Evolutionary conservation across 2,329 filamentous ascomycete genomes (phyloP), one percentile per base, ranked within the genome.

Genomic region (Hypoxylon sp.): DNA sequence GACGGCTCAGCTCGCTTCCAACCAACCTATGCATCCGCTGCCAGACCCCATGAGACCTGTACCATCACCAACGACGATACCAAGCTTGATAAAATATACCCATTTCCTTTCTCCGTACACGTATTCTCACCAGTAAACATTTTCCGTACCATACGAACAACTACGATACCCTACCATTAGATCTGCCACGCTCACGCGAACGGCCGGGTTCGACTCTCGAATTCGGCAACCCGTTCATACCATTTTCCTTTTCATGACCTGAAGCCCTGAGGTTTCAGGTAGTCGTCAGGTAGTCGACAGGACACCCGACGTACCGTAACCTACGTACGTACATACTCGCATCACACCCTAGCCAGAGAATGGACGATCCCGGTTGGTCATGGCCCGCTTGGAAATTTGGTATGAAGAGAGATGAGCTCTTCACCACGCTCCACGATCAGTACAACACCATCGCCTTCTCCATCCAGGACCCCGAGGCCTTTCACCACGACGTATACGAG

Each of bases 381-480:
- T 86, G 83, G 83, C 83, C 83, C 38, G 79, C 80, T 66, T 86
- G 83, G 83, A 86, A 86, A 72, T 86, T 86, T 76, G 83, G 82
- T 68, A 79, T 86, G 79, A 84, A 83, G 77, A 79, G 79, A 69
- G 79, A 81, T 54, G 83, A 85, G 67, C 80, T 86, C 72, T 81
- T 81, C 69, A 81, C 80, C 49, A 82, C 79, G 48, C 79, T 86
- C 10, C 82, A 86, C 66, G 80, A 84, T 63, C 79, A 81, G 69
- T 86, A 85, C 74, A 86, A 86, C 73, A 86, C 83, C 43, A 74
- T 85, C 50, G 74, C 80, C 47, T 81, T 80, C 48, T 75, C 79
- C 41, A 79, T 86, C 24, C 83, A 85, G 67, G 83, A 86, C 72
- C 80, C 82, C 63, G 81, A 84, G 60, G 83, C 83, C 48, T 86